A percentile compares a stretch with the other conserved stretches of the same genome.
Conservation (phyloP, 2,329 filamentous ascomycete species). For the Zymoseptoria passerinii region DNA sequence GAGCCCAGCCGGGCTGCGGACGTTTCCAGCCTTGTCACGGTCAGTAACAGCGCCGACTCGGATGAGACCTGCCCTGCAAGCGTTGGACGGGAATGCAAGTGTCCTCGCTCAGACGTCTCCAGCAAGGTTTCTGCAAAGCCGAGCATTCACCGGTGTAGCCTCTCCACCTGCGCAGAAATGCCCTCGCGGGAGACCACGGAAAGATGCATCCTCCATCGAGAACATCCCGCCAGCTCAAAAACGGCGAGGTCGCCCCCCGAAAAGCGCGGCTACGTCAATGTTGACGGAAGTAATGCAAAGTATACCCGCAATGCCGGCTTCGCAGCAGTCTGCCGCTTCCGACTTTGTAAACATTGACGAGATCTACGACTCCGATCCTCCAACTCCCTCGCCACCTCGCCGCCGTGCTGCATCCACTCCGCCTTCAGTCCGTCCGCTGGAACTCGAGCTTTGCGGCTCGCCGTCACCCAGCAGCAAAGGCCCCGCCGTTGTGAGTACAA, state of each 20-base stretch:
- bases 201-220: neutral
- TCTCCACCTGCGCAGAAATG: slow-evolving; percentile 2
- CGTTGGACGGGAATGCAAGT: slow-evolving; percentile 20
- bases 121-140: slow-evolving; percentile 3
- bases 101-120: slow-evolving; percentile 7
- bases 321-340: neutral
- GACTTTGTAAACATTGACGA: neutral
- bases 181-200: slow-evolving; percentile 17
- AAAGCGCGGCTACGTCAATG: neutral
- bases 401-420: slow-evolving; percentile 21
- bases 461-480: slow-evolving; percentile 6
- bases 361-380: neutral
- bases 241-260: neutral
- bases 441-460: slow-evolving; percentile 11
- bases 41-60: slow-evolving; percentile 12
- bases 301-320: neutral
- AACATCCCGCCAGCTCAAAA: neutral
- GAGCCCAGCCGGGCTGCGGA: neutral
- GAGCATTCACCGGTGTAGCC: neutral
- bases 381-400: slow-evolving; percentile 25
- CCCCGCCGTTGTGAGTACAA: neutral
- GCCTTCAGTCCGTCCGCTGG: slow-evolving; percentile 14
- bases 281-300: neutral
- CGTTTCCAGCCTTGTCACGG: slow-evolving; percentile 1
- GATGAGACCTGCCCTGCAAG: slow-evolving; percentile 16